Percentiles rank a stretch among this genome's conserved stretches.
phyloP scores from a whole-genome alignment of 148 eudicot species.

The Euryodendron excelsum region DNA sequence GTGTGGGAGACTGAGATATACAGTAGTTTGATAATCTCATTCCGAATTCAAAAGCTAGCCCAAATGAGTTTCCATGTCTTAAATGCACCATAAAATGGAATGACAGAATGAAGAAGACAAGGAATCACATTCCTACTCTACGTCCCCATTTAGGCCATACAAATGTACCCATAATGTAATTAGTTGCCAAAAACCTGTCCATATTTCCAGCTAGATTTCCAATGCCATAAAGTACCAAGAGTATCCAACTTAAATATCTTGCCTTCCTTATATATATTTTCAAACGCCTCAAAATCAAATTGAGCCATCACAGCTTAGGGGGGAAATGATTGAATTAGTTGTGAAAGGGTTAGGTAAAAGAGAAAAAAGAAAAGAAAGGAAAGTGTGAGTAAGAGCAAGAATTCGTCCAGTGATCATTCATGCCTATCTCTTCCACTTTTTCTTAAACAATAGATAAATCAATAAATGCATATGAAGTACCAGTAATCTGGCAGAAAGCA shows the following conservation, averaged over 20 bases:
- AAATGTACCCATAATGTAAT: no score
- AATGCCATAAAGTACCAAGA: neutral
- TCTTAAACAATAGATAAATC: no score
- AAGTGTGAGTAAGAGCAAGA: neutral
- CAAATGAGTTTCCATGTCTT: no score
- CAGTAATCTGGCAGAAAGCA: neutral
- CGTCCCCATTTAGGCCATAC: no score
- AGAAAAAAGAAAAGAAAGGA: neutral
- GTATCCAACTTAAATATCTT: neutral
- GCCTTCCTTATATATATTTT: neutral
- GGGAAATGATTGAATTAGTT: neutral
- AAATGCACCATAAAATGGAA: no score
- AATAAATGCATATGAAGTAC: no score
- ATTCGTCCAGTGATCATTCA: neutral
- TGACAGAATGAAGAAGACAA: no score
- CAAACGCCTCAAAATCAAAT: neutral
- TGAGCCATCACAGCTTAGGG: neutral
- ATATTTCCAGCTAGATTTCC: neutral
- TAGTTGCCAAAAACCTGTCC: neutral
- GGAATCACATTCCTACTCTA: no score
- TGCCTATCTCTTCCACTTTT: neutral
- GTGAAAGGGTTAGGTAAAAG: neutral
- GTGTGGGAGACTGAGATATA: no score
- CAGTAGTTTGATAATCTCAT: no score
- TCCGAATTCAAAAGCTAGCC: no score